Base-by-base conservation (phyloP, 2,329 filamentous ascomycete species). In the Conoideocrella luteorostrata region DNA sequence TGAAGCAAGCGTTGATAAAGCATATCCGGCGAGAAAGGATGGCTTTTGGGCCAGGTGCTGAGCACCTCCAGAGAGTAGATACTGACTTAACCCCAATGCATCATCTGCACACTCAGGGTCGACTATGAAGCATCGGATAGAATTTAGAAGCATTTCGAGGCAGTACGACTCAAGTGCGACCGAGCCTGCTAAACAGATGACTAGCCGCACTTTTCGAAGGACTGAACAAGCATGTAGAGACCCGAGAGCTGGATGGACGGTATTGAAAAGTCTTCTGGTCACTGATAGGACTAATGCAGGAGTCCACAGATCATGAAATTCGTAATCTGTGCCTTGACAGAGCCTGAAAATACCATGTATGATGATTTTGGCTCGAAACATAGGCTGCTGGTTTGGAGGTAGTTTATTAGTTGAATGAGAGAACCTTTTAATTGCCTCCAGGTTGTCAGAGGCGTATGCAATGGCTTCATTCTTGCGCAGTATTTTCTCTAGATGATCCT, bases 51-150 rank as follows among this genome's bases (percentile, higher is more conserved):
- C 65, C 4, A 98, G 70, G 58, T 91, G 82, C 5, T 66, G 54
- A 13, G 69, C 67, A 7, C 91, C 89, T 41, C 77, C 75, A 5
- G 77, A 70, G 12, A 97, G 71, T 2, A 99, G 74, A 62, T 95
- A 96, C 60, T 88, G 85, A 47, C 86, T 81, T 26, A 98, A 77
- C 0, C 90, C 91, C 35, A 97, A 73, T 2, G 87, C 83, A 66
- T 98, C 93, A 57, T 95, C 88, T 9, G 90, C 86, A 62, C 91
- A 97, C 57, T 94, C 85, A 0, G 83, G 75, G 52, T 97, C 84
- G 1, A 84, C 83, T 5, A 97, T 70, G 52, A 89, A 94, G 0
- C 82, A 80, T 9, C 85, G 76, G 17, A 95, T 71, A 2, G 86
- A 84, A 55, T 89, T 86, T 2, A 98, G 72, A 1, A 95, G 72